A percentile compares a stretch with the other conserved stretches of the same genome.
Evolutionary conservation across 768 basidiomycete species (phyloP).

Genomic region (Tulasnella sp.): DNA sequence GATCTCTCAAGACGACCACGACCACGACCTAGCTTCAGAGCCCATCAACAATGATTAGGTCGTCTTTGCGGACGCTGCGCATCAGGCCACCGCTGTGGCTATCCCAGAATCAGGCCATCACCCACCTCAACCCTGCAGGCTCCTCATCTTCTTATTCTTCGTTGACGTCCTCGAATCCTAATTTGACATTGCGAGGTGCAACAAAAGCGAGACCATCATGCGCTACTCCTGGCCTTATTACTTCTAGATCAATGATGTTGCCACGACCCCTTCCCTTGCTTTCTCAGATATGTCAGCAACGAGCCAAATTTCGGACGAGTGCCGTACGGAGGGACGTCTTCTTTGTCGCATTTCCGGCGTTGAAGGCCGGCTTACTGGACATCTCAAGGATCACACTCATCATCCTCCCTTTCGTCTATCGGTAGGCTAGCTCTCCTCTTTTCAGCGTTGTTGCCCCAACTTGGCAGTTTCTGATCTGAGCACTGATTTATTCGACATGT

Average conservation of each 20-base stretch:
- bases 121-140: no score
- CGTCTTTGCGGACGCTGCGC: no score
- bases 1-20: no score
- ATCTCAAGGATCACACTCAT: constrained; percentile 27
- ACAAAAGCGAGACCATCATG: no score
- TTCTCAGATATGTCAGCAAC: not conserved
- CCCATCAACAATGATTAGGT: no score
- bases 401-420: constrained; percentile 28
- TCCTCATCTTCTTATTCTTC: no score
- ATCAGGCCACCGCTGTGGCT: no score
- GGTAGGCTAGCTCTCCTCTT: constrained; percentile 20
- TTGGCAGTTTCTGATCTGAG: not conserved
- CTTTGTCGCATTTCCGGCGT: constrained; percentile 33
- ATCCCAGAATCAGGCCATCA: no score
- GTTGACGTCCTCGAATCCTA: no score
- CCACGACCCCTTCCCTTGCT: not conserved
- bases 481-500: not conserved
- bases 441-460: no score
- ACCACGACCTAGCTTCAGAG: no score
- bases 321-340: constrained; percentile 28
- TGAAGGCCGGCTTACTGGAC: constrained; percentile 31
- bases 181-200: no score
- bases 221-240: not conserved
- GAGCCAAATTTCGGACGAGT: constrained; percentile 26
- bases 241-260: not conserved